Evolutionary conservation across 2,329 filamentous ascomycete genomes (phyloP).

Genomic region (Myrmaecium sp.): DNA sequence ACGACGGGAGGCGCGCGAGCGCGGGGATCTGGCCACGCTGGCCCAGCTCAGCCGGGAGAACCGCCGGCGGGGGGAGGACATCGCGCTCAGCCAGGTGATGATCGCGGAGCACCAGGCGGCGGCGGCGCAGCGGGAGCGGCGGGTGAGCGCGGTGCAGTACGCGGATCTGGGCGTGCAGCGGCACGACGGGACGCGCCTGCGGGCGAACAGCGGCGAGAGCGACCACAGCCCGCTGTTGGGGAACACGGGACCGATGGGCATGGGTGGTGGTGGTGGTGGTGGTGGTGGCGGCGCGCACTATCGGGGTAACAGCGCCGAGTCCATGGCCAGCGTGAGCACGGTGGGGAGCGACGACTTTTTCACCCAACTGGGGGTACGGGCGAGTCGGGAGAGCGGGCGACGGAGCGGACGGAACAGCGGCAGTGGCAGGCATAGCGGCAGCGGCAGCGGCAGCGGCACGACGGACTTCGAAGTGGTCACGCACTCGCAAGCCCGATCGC

Average conservation of each 20-base stretch:
- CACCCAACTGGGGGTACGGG: conserved; percentile 6
- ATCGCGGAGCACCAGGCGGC: conserved; percentile 44
- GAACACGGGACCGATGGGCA: conserved; percentile 47
- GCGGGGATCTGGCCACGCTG: conserved; percentile 54
- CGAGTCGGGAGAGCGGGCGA: too few relatives aligned
- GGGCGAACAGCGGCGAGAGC: conserved; percentile 57
- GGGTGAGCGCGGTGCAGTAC: conserved; percentile 62
- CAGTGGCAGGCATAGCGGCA: conserved; percentile 6
- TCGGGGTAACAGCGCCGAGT: neutral
- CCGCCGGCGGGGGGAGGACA: conserved; percentile 7
- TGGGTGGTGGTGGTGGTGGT: too few relatives aligned
- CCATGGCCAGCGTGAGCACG: too few relatives aligned
- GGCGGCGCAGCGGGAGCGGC: conserved; percentile 43
- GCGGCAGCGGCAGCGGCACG: conserved; percentile 9
- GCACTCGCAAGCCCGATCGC: conserved; percentile 17
- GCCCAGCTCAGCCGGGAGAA: conserved; percentile 34
- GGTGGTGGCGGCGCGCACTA: neutral
- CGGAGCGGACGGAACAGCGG: conserved; percentile 8
- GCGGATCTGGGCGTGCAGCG: conserved; percentile 58
- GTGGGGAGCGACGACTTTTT: conserved; percentile 9
- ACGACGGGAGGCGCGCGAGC: conserved; percentile 52
- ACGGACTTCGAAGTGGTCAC: conserved; percentile 28
- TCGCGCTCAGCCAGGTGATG: conserved; percentile 22
- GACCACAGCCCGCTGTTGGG: conserved; percentile 56
- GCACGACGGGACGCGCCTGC: conserved; percentile 59